A percentile compares a stretch with the other conserved stretches of the same genome.
Evolutionary conservation across 371 early-diverging fungal species (phyloP).

Genomic region (Mortierella sp.): DNA sequence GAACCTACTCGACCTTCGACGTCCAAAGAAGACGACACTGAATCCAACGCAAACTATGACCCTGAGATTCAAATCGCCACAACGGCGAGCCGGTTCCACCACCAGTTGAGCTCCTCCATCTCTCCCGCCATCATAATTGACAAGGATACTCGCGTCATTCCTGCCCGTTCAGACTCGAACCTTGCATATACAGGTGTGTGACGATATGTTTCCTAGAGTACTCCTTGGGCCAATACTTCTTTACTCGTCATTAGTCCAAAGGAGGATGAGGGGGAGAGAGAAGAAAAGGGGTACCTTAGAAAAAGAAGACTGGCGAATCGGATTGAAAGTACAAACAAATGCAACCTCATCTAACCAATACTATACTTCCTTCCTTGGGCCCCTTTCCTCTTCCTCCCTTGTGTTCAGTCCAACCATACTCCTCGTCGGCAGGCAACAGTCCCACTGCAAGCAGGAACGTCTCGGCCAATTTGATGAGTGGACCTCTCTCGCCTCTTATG

Average conservation of each 20-base stretch:
- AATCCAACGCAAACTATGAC: conserved; percentile 24
- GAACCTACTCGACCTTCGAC: conserved; percentile 3
- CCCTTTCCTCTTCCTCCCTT: not conserved
- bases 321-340: not conserved
- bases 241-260: not conserved
- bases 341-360: not conserved
- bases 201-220: no score
- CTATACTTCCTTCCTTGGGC: not conserved
- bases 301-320: no score
- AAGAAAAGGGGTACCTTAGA: no score
- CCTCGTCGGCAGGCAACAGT: conserved; percentile 5
- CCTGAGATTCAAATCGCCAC: conserved; percentile 41
- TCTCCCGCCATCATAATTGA: conserved; percentile 21
- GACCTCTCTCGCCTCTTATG: conserved; percentile 23
- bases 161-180: conserved; percentile 13
- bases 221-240: no score
- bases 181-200: not conserved
- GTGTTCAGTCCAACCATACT: not conserved
- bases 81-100: conserved; percentile 27
- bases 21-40: conserved; percentile 25
- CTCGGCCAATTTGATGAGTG: conserved; percentile 27
- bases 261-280: not conserved
- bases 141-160: conserved; percentile 17
- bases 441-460: conserved; percentile 22
- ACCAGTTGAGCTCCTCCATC: conserved; percentile 1